phyloP scores from a whole-genome alignment of 2,329 filamentous ascomycete species.

The Rutstroemia sp. region DNA sequence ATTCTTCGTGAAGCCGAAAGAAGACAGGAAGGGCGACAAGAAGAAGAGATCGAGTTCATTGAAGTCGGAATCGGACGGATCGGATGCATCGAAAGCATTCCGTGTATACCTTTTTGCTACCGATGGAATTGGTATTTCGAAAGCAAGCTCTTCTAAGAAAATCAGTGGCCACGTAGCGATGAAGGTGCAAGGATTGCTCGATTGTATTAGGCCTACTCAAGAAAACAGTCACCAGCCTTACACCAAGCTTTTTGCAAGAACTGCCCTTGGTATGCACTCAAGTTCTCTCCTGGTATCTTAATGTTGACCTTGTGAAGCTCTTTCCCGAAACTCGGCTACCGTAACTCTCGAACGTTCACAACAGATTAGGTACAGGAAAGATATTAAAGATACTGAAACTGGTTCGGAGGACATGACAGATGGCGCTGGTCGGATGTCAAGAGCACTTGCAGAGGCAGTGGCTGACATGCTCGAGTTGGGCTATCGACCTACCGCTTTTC shows the following conservation, averaged over 20 bases:
- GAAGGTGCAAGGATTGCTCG: conserved; percentile 36
- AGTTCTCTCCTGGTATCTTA: background rate
- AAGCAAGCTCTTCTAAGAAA: background rate
- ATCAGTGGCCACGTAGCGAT: conserved; percentile 22
- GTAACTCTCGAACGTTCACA: conserved; percentile 35
- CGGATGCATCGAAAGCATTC: conserved; percentile 32
- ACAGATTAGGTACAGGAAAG: conserved; percentile 37
- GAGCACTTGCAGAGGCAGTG: conserved; percentile 47
- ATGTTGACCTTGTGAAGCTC: conserved; percentile 32
- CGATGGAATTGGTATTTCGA: conserved; percentile 30
- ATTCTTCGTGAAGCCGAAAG: conserved; percentile 23
- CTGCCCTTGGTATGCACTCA: conserved; percentile 39
- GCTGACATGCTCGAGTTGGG: conserved; percentile 41
- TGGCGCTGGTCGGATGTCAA: conserved; percentile 59
- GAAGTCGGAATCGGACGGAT: conserved; percentile 31
- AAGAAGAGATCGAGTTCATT: conserved; percentile 32
- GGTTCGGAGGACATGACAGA: conserved; percentile 51
- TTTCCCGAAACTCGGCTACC: conserved; percentile 34
- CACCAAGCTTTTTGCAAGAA: conserved; percentile 52
- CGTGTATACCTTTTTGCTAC: conserved; percentile 49
- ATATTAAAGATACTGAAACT: conserved; percentile 17
- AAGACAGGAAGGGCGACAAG: conserved; percentile 19
- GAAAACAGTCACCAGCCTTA: conserved; percentile 39
- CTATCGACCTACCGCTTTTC: conserved; percentile 55
- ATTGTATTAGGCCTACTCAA: conserved; percentile 44